Conservation (phyloP, 2,329 filamentous ascomycete genomes). For the Orbilia oligospora region DNA sequence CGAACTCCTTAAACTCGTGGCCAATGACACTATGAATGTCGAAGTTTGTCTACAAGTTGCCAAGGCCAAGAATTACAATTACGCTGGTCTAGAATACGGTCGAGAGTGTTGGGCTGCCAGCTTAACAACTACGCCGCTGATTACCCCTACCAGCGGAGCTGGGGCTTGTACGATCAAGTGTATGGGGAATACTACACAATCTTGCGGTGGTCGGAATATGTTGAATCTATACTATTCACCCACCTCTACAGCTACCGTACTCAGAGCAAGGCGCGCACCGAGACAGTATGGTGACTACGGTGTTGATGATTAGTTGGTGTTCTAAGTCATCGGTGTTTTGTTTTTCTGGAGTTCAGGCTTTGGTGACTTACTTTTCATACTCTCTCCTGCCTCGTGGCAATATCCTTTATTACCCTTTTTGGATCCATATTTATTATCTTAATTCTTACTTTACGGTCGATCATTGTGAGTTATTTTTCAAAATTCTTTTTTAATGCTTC, state of each 20-base stretch:
- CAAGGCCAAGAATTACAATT: conserved; percentile 62
- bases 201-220: conserved; percentile 66
- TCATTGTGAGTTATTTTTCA: neutral
- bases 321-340: neutral
- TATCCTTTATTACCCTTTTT: neutral
- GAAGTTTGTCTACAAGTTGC: conserved; percentile 63
- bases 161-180: conserved; percentile 66
- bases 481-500: neutral
- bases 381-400: neutral
- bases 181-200: conserved; percentile 63
- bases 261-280: conserved; percentile 12
- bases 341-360: conserved; percentile 44
- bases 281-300: conserved; percentile 42
- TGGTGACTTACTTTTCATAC: conserved; percentile 7
- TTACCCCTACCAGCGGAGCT: conserved; percentile 64
- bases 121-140: conserved; percentile 61
- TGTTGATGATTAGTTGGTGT: neutral
- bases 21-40: conserved; percentile 64
- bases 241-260: conserved; percentile 15
- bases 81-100: conserved; percentile 64
- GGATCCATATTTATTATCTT: neutral
- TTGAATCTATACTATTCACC: conserved; percentile 65
- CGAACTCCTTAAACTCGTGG: conserved; percentile 42
- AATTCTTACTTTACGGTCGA: neutral
- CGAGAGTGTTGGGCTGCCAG: conserved; percentile 64